A percentile compares a stretch with the other conserved stretches of the same genome.
Conservation (phyloP, 306 rosid genomes). For the Trifolium fragiferum region DNA sequence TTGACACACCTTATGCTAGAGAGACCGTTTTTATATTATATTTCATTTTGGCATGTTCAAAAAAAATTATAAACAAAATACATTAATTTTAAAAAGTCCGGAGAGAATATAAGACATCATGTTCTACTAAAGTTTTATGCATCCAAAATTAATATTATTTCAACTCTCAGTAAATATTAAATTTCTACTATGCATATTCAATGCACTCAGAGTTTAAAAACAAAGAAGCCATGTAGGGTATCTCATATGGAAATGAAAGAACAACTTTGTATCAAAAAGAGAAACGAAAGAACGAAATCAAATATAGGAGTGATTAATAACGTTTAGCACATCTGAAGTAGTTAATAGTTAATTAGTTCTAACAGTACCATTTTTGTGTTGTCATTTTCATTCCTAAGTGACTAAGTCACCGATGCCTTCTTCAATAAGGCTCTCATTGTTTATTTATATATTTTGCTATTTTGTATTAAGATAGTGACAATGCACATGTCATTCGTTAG, state of each 20-base stretch:
- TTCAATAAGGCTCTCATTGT: neutral
- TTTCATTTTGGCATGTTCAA: too few relatives aligned
- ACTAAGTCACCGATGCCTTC: neutral
- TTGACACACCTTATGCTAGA: too few relatives aligned
- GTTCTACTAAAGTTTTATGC: too few relatives aligned
- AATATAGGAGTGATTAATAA: neutral
- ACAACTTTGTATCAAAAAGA: neutral
- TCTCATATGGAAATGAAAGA: neutral
- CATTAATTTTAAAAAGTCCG: too few relatives aligned
- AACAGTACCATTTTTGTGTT: neutral
- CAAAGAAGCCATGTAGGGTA: neutral
- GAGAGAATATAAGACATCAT: too few relatives aligned
- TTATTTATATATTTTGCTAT: neutral
- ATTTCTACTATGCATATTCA: too few relatives aligned
- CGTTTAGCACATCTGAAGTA: neutral
- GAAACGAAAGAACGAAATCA: conserved; percentile 9
- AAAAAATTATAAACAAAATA: too few relatives aligned
- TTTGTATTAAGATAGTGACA: neutral
- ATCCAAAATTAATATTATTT: too few relatives aligned
- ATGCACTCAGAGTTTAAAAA: neutral
- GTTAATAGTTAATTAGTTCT: neutral
- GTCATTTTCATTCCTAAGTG: neutral
- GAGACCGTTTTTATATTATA: too few relatives aligned
- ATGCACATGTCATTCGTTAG: neutral
- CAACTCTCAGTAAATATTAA: too few relatives aligned